Evolutionary conservation across 2,329 filamentous ascomycete genomes (phyloP).

Genomic region (Thelonectria blattea): DNA sequence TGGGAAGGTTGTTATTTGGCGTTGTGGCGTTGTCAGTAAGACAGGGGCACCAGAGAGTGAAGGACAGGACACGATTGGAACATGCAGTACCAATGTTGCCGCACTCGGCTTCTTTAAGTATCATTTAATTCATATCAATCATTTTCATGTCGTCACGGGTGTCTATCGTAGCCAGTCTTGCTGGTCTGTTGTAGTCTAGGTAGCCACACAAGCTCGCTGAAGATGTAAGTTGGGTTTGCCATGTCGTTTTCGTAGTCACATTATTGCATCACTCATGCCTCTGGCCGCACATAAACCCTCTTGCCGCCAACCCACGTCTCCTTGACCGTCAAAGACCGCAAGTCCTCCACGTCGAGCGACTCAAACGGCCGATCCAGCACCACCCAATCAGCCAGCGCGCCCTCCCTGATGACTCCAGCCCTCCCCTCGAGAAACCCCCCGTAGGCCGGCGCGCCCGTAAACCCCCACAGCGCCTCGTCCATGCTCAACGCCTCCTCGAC

Average conservation of each 20-base stretch:
- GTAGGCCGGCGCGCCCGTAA: conserved; percentile 64
- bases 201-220: neutral
- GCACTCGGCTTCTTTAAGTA: neutral
- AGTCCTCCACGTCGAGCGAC: conserved; percentile 53
- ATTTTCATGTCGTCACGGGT: neutral
- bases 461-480: conserved; percentile 66
- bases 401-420: conserved; percentile 64
- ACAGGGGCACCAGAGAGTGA: neutral
- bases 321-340: conserved; percentile 61
- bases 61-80: neutral
- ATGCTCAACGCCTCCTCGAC: conserved; percentile 63
- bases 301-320: conserved; percentile 73
- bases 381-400: conserved; percentile 72
- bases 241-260: neutral
- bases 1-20: neutral
- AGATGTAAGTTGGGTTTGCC: neutral
- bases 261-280: neutral
- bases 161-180: no score
- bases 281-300: conserved; percentile 48
- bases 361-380: conserved; percentile 67
- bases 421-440: conserved; percentile 64
- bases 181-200: neutral
- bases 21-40: neutral
- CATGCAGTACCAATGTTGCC: neutral
- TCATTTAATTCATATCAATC: neutral